Evolutionary conservation across 83 land plant genomes (phyloP), one percentile per base, ranked within the genome.

Genomic region (Isoetes engelmannii): DNA sequence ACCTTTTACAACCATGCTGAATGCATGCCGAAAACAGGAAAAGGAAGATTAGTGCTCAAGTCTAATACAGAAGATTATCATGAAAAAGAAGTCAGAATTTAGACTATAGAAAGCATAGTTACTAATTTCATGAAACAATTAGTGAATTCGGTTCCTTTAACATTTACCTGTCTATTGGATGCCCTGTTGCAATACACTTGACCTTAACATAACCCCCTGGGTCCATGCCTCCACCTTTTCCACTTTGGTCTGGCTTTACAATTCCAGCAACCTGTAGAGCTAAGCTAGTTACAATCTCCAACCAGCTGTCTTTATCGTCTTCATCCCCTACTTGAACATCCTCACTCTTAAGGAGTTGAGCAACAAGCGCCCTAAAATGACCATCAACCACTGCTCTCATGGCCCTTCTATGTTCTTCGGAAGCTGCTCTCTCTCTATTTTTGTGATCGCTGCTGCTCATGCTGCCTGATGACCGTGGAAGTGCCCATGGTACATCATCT

Each of bases 321-420:
- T 72, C 75, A 37, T 89, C 89, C 41, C 79, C 86, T 0, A 59
- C 42, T 18, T 18, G 19, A 28, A 85, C 49, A 49, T 82, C 84
- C 59, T 86, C 89, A 10, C 74, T 95, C 6, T 82, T 81, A 62
- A 96, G 75, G 15, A 96, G 75, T 57, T 96, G 83, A 6, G 81
- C 81, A 17, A 96, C 99, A 41, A 96, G 86, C 56, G 84, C 83
- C 72, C 89, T 82, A 75, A 96, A 96, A 70, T 92, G 86, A 50
- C 82, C 84, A 66, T 80, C 85, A 46, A 96, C 70, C 12, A 83
- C 82, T 65, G 81, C 79, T 61, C 74, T 81, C 64, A 88, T 68
- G 45, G 84, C 83, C n/a, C 78, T 81, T 67, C 77, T 84, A 7
- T 81, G 75, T 76, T 85, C 84, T 68, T 80, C 58, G 21, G 57